Percentiles rank a stretch among this genome's conserved stretches.
These are phyloP conservation scores for Anisodus tanguticus DNA, from an alignment of 257 asterid species.

Conservation along the genomic window DNA sequence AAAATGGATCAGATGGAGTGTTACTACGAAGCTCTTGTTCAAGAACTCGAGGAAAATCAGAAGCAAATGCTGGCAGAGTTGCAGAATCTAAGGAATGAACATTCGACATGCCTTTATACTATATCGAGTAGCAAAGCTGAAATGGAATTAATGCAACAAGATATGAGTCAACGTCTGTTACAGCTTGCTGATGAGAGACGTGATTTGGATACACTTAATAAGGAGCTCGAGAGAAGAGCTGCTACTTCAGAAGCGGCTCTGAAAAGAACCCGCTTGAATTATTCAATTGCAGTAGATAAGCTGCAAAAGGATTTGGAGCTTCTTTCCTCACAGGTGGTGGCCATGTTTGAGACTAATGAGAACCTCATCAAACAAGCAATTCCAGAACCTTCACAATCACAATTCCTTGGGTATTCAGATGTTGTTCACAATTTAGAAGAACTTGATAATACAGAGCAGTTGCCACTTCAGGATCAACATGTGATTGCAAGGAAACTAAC, in stretches of 20 bases:
- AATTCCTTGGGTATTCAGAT: constrained; percentile 34
- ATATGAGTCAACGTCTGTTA: constrained; percentile 62
- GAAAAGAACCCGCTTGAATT: constrained; percentile 87
- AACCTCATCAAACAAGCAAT: constrained; percentile 85
- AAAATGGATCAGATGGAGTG: constrained; percentile 97
- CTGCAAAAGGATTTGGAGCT: constrained; percentile 93
- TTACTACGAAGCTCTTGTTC: constrained; percentile 89
- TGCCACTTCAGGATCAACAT: constrained; percentile 48
- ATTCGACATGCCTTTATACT: constrained; percentile 74
- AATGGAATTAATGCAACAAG: constrained; percentile 63
- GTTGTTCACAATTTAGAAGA: constrained; percentile 44
- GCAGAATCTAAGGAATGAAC: constrained; percentile 79
- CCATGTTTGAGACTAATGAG: constrained; percentile 91
- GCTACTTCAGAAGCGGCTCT: constrained; percentile 81
- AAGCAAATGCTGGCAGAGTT: constrained; percentile 78
- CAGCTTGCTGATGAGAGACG: constrained; percentile 68
- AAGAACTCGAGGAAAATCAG: constrained; percentile 94
- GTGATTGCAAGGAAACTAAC: constrained; percentile 50
- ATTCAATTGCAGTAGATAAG: constrained; percentile 91
- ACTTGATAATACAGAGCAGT: constrained; percentile 38
- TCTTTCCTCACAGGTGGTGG: constrained; percentile 90
- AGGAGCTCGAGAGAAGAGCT: constrained; percentile 85
- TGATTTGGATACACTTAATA: constrained; percentile 63
- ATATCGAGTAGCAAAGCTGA: constrained; percentile 67
- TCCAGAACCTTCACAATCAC: constrained; percentile 52